phyloP scores from a whole-genome alignment of 2,329 filamentous ascomycete genomes.

The Emergomyces africanus region DNA sequence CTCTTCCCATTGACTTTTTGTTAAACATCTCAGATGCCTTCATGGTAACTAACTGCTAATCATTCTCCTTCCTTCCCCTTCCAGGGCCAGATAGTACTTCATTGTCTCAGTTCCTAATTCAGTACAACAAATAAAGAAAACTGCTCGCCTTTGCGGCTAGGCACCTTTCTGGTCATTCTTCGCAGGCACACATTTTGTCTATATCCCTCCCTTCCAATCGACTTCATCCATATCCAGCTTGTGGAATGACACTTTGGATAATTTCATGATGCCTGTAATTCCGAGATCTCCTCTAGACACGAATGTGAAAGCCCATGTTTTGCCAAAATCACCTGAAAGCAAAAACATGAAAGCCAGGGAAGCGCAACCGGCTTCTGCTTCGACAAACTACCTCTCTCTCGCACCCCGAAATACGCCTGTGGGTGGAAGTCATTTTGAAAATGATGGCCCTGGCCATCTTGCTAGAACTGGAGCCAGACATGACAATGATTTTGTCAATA shows the following conservation, averaged over 20 bases:
- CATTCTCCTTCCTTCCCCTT: not conserved
- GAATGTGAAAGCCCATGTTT: not conserved
- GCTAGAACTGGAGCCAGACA: conserved; percentile 11
- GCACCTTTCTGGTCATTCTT: not conserved
- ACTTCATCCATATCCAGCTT: not conserved
- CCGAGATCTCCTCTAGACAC: not conserved
- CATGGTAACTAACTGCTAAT: not conserved
- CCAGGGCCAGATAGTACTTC: not conserved
- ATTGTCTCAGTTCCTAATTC: not conserved
- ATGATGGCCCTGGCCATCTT: conserved; percentile 17
- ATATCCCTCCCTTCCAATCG: too few species aligned
- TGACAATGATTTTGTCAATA: conserved; percentile 14
- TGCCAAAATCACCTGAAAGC: not conserved
- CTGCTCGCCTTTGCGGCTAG: not conserved
- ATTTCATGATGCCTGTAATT: not conserved
- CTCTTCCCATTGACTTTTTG: not conserved
- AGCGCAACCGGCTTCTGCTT: not conserved
- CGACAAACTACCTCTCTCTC: conserved; percentile 9
- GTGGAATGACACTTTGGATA: not conserved
- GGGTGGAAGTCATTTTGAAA: conserved; percentile 9
- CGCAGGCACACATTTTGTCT: not conserved
- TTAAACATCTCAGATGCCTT: not conserved
- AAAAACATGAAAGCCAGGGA: not conserved
- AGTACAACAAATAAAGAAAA: not conserved
- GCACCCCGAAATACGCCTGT: conserved; percentile 2